These are phyloP conservation scores for Cladosporium sphaerospermum DNA, from an alignment of 2,329 filamentous ascomycete genomes.

Conservation along the genomic window DNA sequence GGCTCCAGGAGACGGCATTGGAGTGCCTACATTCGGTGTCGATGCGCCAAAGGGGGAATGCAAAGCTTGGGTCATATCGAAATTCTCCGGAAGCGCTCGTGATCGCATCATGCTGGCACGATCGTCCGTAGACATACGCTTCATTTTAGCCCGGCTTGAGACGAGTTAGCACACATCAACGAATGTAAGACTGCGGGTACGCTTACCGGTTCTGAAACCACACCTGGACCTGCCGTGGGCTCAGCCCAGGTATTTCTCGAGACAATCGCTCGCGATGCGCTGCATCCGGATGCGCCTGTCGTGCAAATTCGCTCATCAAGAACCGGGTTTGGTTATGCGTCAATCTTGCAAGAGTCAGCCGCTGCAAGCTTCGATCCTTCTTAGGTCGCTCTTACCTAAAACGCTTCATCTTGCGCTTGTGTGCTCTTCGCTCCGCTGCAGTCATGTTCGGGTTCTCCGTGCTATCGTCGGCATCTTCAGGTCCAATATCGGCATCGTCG, in stretches of 20 bases:
- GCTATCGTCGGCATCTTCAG: conserved; percentile 21
- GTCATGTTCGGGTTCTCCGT: conserved; percentile 32
- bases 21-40: conserved; percentile 40
- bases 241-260: conserved; percentile 83
- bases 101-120: conserved; percentile 57
- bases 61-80: conserved; percentile 55
- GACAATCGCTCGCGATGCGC: conserved; percentile 82
- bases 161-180: conserved; percentile 13
- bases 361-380: not conserved
- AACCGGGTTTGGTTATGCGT: conserved; percentile 97
- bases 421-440: conserved; percentile 42
- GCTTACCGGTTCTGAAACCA: conserved; percentile 96
- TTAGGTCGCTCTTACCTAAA: conserved; percentile 53
- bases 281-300: conserved; percentile 89
- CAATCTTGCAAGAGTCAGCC: conserved; percentile 50
- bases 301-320: conserved; percentile 93
- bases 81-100: conserved; percentile 52
- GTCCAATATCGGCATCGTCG: conserved; percentile 33
- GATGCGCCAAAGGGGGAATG: conserved; percentile 46
- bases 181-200: conserved; percentile 2
- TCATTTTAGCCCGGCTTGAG: conserved; percentile 53
- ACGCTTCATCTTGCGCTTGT: conserved; percentile 61
- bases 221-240: conserved; percentile 88
- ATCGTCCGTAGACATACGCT: conserved; percentile 55
- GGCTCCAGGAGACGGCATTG: conserved; percentile 41